phyloP scores from a whole-genome alignment of 257 asterid species.

The Solanum bulbocastanum region DNA sequence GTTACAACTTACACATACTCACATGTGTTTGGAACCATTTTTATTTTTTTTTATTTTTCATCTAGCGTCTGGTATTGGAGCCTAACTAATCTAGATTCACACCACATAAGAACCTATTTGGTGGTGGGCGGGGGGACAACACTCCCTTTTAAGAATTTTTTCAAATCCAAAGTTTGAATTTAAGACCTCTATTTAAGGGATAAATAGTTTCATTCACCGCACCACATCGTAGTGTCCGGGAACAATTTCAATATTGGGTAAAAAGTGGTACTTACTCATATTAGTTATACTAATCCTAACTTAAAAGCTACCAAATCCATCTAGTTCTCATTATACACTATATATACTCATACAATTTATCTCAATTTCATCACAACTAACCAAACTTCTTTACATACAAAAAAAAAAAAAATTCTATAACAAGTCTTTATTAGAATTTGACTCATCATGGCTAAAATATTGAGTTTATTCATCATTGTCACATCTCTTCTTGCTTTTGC shows the following conservation, averaged over 20 bases:
- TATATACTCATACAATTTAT: conserved; percentile 26
- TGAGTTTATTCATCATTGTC: conserved; percentile 22
- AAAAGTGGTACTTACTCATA: not conserved
- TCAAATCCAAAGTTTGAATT: not conserved
- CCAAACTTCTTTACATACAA: not conserved
- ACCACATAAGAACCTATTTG: no score
- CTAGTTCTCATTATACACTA: not conserved
- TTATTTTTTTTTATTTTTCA: no score
- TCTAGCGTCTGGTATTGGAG: no score
- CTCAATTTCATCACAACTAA: conserved; percentile 18
- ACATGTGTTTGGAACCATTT: no score
- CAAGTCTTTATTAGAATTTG: not conserved
- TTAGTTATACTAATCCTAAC: not conserved
- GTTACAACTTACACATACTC: no score
- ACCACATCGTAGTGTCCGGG: not conserved
- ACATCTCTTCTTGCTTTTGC: conserved; percentile 32
- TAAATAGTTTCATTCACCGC: no score
- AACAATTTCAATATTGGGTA: not conserved
- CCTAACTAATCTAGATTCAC: no score
- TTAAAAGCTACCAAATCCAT: conserved; percentile 40
- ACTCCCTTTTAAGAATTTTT: not conserved
- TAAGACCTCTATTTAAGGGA: no score
- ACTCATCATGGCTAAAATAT: conserved; percentile 17
- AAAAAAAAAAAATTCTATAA: not conserved
- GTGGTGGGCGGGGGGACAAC: not conserved